phyloP scores from a whole-genome alignment of 169 alveolate genomes.

The Cytauxzoon felis region DNA sequence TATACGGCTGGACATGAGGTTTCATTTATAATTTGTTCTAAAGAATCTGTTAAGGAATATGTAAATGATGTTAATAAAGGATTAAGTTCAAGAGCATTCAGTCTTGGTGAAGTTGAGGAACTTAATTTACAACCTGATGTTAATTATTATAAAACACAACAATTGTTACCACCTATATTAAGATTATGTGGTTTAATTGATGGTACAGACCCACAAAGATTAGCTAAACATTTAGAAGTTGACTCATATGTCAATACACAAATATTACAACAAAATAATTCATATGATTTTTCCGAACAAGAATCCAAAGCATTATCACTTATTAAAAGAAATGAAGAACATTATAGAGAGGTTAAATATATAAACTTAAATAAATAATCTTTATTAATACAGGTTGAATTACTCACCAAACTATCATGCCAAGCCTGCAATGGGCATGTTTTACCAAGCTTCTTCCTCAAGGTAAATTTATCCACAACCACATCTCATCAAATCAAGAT shows the following conservation, averaged over 20 bases:
- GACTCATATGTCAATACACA: conserved; percentile 16
- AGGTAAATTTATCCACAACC: background rate
- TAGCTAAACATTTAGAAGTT: conserved; percentile 54
- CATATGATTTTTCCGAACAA: conserved; percentile 43
- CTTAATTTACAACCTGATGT: conserved; percentile 77
- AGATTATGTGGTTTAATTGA: conserved; percentile 87
- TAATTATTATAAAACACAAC: conserved; percentile 88
- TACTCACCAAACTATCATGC: conserved; percentile 31
- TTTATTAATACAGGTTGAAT: conserved; percentile 8
- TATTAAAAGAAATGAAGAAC: conserved; percentile 43
- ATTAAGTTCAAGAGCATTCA: conserved; percentile 83
- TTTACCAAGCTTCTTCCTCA: conserved; percentile 48
- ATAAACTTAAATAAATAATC: background rate
- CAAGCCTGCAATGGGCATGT: conserved; percentile 47
- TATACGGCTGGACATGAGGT: conserved; percentile 86
- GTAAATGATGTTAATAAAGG: conserved; percentile 20
- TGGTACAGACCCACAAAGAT: conserved; percentile 80
- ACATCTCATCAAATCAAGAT: background rate
- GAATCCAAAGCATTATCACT: conserved; percentile 55
- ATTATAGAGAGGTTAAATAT: conserved; percentile 19
- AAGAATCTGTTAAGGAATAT: conserved; percentile 18
- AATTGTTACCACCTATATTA: conserved; percentile 87
- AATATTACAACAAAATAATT: conserved; percentile 3
- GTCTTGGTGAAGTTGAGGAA: conserved; percentile 82
- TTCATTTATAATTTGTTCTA: conserved; percentile 87